phyloP scores from a whole-genome alignment of 805 yeast genomes.

The Cyberlindnera mycetangii region DNA sequence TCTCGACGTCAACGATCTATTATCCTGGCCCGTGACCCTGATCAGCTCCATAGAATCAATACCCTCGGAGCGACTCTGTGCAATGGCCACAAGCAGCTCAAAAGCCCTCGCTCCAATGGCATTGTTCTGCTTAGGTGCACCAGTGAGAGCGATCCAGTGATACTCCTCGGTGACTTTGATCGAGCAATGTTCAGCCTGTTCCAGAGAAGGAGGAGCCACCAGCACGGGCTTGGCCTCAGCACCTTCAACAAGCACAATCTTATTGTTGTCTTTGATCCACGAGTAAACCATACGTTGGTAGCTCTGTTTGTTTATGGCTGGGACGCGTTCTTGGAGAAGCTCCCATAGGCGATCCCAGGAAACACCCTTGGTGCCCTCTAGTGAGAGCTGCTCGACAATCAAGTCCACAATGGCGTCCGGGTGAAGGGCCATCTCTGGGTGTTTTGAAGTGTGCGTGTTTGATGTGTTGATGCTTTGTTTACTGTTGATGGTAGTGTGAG shows the following conservation, averaged over 20 bases:
- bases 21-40: conserved; percentile 60
- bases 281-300: conserved; percentile 34
- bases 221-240: neutral
- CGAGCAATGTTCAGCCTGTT: conserved; percentile 10
- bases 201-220: conserved; percentile 1
- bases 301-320: conserved; percentile 29
- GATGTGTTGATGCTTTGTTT: neutral
- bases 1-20: conserved; percentile 65
- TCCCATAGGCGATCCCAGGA: conserved; percentile 33
- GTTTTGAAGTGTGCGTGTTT: neutral
- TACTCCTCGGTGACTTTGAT: conserved; percentile 49
- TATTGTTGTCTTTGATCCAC: conserved; percentile 33
- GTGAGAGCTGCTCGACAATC: conserved; percentile 34
- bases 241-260: conserved; percentile 9
- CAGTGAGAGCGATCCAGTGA: conserved; percentile 57
- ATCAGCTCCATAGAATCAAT: conserved; percentile 58
- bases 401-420: conserved; percentile 31
- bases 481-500: neutral
- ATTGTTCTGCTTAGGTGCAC: conserved; percentile 48
- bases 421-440: conserved; percentile 8
- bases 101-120: conserved; percentile 55
- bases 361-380: conserved; percentile 34
- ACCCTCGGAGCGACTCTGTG: conserved; percentile 53
- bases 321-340: conserved; percentile 16
- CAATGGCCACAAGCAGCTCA: conserved; percentile 56